phyloP scores from a whole-genome alignment of 495 filamentous ascomycete species.

The Hypomontagnella monticulosa region DNA sequence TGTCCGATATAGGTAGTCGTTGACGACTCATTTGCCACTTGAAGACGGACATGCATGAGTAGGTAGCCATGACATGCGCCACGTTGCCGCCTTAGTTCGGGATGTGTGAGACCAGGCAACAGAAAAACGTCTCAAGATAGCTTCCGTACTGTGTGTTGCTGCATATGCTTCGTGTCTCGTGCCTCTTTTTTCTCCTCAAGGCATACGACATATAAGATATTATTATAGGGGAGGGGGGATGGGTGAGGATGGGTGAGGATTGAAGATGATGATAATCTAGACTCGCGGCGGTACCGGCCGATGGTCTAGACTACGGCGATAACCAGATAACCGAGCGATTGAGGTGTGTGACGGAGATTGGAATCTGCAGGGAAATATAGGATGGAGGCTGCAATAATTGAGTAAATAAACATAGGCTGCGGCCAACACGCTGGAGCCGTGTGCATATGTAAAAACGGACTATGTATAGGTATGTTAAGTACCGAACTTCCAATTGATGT shows the following conservation, averaged over 20 bases:
- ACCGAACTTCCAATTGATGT: too few species aligned
- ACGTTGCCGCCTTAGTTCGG: slow-evolving; percentile 8
- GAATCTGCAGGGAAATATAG: background rate
- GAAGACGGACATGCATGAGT: slow-evolving; percentile 21
- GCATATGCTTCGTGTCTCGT: background rate
- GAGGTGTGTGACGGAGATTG: too few species aligned
- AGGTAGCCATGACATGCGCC: slow-evolving; percentile 22
- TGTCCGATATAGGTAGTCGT: slow-evolving; percentile 15
- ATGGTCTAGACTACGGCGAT: slow-evolving; percentile 17
- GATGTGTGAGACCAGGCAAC: slow-evolving; percentile 8
- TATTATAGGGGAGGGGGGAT: too few species aligned
- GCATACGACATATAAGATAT: too few species aligned
- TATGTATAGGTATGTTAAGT: background rate
- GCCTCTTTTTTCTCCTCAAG: slow-evolving; percentile 9
- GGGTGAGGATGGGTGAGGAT: background rate
- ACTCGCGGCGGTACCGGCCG: slow-evolving; percentile 7
- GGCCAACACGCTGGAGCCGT: slow-evolving; percentile 2
- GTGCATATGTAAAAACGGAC: slow-evolving; percentile 11
- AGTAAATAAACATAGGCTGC: background rate
- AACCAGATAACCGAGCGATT: background rate
- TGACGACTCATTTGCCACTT: slow-evolving; percentile 7
- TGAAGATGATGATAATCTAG: slow-evolving; percentile 13
- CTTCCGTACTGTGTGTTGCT: background rate
- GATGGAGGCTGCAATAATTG: slow-evolving; percentile 9
- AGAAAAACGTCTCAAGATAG: slow-evolving; percentile 18